Evolutionary conservation across 73 alveolate species (phyloP), one percentile per base, ranked within the genome.

Genomic region (Blepharisma stoltei): DNA sequence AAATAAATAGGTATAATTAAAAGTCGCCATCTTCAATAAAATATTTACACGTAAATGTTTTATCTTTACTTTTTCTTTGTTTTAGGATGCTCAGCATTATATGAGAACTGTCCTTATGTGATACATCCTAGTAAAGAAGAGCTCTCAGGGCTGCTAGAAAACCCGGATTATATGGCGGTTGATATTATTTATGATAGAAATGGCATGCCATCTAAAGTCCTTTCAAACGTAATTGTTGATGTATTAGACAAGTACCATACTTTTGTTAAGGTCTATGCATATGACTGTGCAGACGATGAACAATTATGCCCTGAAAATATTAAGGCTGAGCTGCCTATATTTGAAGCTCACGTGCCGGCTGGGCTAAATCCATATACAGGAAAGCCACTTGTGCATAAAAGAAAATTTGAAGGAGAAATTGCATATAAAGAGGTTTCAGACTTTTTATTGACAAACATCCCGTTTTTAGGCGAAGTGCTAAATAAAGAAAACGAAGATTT

Each of bases 281-380:
- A 14, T 14, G 46, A 60, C 47, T 60, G 73, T 60, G 73, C 14
- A 18, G 46, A 60, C 5, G 73, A 18, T 2, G 48, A 14, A 9
- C 18, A 60, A 14, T 9, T 60, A 2, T 60, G 73, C 73, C 14
- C 14, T 14, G 48, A 11, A 8, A 38, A 60, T 18, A 9, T 60
- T 3, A 60, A 25, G 5, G 14, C 73, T 60, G 18, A 60, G 38
- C 37, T 60, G 38, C 73, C 73, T 14, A 38, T 38, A 60, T 14
- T 60, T 25, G 46, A 60, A 25, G 37, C 73, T 25, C 23, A 18
- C 5, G 23, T 60, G 18, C 73, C 73, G 2, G 48, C 46, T 18
- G 73, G 73, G 38, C 14, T 60, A 60, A 60, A 25, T 60, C 73
- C 73, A 18, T 60, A 18, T 14, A 60, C 73, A 60, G 46, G 73